Percentiles rank a stretch among this genome's conserved stretches.
Evolutionary conservation across 768 basidiomycete species (phyloP).

Genomic region (Pleurotus tuber-regium): DNA sequence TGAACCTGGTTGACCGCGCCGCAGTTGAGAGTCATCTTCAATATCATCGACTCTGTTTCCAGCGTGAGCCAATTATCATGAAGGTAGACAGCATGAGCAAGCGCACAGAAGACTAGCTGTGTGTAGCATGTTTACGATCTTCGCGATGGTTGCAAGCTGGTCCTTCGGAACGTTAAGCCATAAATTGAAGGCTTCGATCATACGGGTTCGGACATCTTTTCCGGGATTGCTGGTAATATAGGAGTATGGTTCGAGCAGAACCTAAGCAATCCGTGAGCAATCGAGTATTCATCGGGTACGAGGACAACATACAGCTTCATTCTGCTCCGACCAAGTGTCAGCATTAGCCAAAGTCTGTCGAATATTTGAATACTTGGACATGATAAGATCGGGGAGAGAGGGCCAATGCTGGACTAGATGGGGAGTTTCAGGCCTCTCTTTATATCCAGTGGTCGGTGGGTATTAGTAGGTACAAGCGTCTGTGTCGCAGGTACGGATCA

Average conservation of each 20-base stretch:
- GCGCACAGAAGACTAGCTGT: constrained; percentile 87
- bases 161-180: constrained; percentile 84
- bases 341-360: constrained; percentile 28
- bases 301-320: constrained; percentile 24
- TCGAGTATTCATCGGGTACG: neutral
- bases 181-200: constrained; percentile 90
- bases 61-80: constrained; percentile 2
- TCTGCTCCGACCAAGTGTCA: constrained; percentile 31
- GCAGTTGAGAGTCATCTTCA: constrained; percentile 85
- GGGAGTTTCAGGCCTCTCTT: neutral
- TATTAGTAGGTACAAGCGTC: too few species aligned
- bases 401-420: neutral
- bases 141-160: constrained; percentile 70
- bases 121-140: constrained; percentile 91
- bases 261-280: constrained; percentile 22
- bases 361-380: constrained; percentile 38
- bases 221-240: constrained; percentile 85
- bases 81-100: neutral
- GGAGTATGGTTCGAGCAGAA: constrained; percentile 81
- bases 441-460: too few species aligned
- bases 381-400: neutral
- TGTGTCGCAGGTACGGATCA: too few species aligned
- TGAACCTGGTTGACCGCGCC: constrained; percentile 80
- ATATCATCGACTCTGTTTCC: constrained; percentile 84
- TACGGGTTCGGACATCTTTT: constrained; percentile 84